Evolutionary conservation across 2,329 filamentous ascomycete genomes (phyloP).

Genomic region (Tolypocladium pustulatum): DNA sequence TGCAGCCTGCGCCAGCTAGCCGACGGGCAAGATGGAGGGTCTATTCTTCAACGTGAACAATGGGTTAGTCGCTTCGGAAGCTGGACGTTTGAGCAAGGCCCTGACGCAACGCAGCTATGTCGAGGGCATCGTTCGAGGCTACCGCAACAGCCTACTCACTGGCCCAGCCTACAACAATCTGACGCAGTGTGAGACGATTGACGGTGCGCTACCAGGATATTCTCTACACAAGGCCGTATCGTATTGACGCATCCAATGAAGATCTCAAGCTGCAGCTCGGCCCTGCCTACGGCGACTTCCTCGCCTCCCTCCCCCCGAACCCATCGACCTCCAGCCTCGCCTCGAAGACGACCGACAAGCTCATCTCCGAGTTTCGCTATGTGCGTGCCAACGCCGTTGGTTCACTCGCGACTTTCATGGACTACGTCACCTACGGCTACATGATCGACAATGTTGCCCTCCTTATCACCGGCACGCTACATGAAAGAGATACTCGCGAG

Average conservation of each 20-base stretch:
- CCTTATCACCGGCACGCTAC: slow-evolving; percentile 92
- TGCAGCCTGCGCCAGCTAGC: background rate
- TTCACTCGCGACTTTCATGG: slow-evolving; percentile 87
- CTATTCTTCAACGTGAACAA: slow-evolving; percentile 92
- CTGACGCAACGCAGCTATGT: slow-evolving; percentile 59
- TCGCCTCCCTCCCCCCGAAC: slow-evolving; percentile 86
- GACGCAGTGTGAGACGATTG: slow-evolving; percentile 94
- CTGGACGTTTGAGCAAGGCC: slow-evolving; percentile 9
- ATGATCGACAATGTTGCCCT: slow-evolving; percentile 99
- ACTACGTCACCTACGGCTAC: slow-evolving; percentile 97
- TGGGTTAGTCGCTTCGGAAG: slow-evolving; percentile 46
- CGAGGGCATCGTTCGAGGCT: slow-evolving; percentile 94
- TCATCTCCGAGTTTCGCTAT: slow-evolving; percentile 95
- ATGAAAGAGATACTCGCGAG: slow-evolving; percentile 94
- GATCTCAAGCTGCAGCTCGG: slow-evolving; percentile 97
- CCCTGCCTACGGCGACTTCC: slow-evolving; percentile 94
- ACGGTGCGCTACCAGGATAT: slow-evolving; percentile 45
- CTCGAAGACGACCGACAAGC: slow-evolving; percentile 92
- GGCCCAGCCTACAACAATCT: slow-evolving; percentile 87
- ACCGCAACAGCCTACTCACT: slow-evolving; percentile 87
- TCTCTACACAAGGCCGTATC: background rate
- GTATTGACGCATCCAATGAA: slow-evolving; percentile 22
- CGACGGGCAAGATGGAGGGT: slow-evolving; percentile 59
- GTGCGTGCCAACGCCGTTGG: slow-evolving; percentile 89
- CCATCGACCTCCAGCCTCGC: slow-evolving; percentile 93